Conservation (phyloP, 2,329 filamentous ascomycete genomes). For the Botryosphaeria dothidea region DNA sequence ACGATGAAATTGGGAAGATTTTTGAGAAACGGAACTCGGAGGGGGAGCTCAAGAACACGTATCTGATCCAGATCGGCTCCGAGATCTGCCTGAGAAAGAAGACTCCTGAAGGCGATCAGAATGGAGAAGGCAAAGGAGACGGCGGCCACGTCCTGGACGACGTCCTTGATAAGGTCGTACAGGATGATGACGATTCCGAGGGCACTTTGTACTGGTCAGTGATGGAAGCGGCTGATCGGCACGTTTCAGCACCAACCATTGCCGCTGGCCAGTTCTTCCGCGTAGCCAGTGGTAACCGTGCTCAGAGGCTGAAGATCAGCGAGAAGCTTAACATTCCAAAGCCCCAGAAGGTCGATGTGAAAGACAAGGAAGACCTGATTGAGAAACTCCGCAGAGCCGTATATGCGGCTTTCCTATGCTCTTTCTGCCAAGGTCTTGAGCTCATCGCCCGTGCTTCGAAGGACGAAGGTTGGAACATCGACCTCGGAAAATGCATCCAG, state of each 20-base stretch:
- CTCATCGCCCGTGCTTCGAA: constrained; percentile 53
- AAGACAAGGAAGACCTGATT: constrained; percentile 39
- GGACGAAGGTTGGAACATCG: constrained; percentile 53
- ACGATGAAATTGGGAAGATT: constrained; percentile 54
- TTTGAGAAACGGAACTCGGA: constrained; percentile 56
- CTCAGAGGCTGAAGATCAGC: constrained; percentile 46
- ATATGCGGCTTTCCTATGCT: constrained; percentile 54
- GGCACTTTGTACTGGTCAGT: constrained; percentile 59
- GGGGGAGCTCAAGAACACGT: constrained; percentile 53
- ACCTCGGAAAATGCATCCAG: constrained; percentile 41
- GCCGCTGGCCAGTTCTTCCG: constrained; percentile 55
- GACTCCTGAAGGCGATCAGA: constrained; percentile 34
- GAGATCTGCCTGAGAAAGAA: constrained; percentile 51
- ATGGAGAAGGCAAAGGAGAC: constrained; percentile 19
- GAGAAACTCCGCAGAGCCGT: constrained; percentile 52
- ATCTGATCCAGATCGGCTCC: constrained; percentile 54
- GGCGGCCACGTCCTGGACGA: constrained; percentile 51
- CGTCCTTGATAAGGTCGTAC: constrained; percentile 62
- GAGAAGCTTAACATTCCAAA: constrained; percentile 34
- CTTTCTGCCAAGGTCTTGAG: constrained; percentile 60
- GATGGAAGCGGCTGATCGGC: constrained; percentile 53
- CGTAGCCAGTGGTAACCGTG: constrained; percentile 54
- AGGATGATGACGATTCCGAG: constrained; percentile 59
- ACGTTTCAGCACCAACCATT: constrained; percentile 57
- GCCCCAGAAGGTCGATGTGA: constrained; percentile 31